Conservation (phyloP, 2,329 filamentous ascomycete species). For the Apiospora sp. region DNA sequence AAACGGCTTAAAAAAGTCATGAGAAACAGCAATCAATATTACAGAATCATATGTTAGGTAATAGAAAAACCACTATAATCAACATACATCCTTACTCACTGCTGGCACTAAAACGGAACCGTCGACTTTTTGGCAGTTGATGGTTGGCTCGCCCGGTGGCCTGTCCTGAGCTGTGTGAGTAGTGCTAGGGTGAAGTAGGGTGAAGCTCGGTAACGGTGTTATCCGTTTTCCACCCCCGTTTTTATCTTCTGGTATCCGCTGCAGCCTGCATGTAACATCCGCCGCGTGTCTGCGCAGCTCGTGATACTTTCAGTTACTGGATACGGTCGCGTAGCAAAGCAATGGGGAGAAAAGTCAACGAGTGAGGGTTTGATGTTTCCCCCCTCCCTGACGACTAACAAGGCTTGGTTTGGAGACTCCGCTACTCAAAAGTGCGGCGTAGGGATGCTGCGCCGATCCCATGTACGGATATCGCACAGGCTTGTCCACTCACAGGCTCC, state of each 20-base stretch:
- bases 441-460: constrained; percentile 21
- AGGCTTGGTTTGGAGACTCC: constrained; percentile 12
- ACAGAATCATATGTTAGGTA: not conserved
- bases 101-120: not conserved
- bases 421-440: not conserved
- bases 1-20: too few relatives aligned
- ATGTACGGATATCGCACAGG: constrained; percentile 17
- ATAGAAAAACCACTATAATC: not conserved
- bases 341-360: not conserved
- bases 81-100: not conserved
- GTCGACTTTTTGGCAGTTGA: not conserved
- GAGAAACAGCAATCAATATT: not conserved
- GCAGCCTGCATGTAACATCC: constrained; percentile 19
- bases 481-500: constrained; percentile 1
- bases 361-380: not conserved
- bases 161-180: not conserved
- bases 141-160: not conserved
- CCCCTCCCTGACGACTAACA: not conserved
- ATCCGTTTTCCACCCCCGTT: constrained; percentile 16
- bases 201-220: constrained; percentile 15
- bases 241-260: not conserved
- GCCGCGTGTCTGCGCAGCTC: constrained; percentile 16
- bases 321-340: not conserved
- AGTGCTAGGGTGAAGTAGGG: constrained; percentile 6
- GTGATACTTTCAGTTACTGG: not conserved